A percentile compares a stretch with the other conserved stretches of the same genome.
These are phyloP conservation scores for Rhodamnia rubescens DNA, from an alignment of 345 rosid genomes.

Conservation along the genomic window DNA sequence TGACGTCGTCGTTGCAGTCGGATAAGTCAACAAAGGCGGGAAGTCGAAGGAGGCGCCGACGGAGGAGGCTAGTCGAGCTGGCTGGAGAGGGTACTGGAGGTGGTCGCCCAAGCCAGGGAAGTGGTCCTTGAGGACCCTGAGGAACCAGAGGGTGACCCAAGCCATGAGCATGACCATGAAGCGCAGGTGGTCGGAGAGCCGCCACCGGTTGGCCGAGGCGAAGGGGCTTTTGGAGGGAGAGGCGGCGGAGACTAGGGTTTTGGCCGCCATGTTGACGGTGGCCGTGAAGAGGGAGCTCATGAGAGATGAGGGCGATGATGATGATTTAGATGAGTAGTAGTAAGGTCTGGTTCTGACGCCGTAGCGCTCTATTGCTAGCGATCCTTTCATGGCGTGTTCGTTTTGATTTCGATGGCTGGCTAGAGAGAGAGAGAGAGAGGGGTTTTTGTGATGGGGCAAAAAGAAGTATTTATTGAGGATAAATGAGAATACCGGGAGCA, in stretches of 20 bases:
- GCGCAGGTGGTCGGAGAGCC: constrained; percentile 50
- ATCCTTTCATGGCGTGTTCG: background rate
- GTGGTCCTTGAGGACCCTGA: constrained; percentile 51
- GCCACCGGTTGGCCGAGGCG: constrained; percentile 32
- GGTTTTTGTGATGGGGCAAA: background rate
- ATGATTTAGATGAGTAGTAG: background rate
- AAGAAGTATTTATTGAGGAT: background rate
- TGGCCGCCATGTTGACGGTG: constrained; percentile 51
- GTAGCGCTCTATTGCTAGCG: background rate
- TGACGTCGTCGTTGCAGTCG: background rate
- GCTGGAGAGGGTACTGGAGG: constrained; percentile 1
- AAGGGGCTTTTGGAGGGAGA: constrained; percentile 21
- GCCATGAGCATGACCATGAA: constrained; percentile 59
- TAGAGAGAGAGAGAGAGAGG: background rate
- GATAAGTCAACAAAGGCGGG: background rate
- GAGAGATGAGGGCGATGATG: constrained; percentile 17
- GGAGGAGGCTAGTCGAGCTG: background rate
- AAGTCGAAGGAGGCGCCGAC: background rate
- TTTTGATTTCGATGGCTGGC: background rate
- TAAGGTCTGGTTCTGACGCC: constrained; percentile 7
- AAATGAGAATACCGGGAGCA: background rate
- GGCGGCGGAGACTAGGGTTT: constrained; percentile 45
- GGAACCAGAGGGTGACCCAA: constrained; percentile 51
- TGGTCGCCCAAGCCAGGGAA: constrained; percentile 21
- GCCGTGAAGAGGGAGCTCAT: constrained; percentile 52